These are phyloP conservation scores for Cutaneotrichosporon mucoides DNA, from an alignment of 1,284 basidiomycete species.

Conservation along the genomic window DNA sequence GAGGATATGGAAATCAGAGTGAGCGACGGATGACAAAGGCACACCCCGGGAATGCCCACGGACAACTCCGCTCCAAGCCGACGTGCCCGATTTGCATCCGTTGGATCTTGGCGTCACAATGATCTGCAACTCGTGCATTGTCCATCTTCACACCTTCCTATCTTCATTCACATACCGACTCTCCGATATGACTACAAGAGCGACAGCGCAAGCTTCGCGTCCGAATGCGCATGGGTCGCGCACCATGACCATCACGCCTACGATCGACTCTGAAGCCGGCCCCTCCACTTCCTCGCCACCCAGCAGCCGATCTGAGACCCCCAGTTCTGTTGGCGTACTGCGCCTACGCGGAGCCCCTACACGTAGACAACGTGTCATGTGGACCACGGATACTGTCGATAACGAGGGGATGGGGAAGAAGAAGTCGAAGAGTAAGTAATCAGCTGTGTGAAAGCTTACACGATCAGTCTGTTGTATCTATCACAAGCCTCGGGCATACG, in stretches of 20 bases:
- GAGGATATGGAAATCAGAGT: no score
- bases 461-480: conserved; percentile 54
- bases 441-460: not conserved
- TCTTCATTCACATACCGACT: no score
- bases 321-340: conserved; percentile 33
- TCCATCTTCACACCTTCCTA: conserved; percentile 44
- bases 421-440: conserved; percentile 51
- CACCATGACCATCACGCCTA: conserved; percentile 27
- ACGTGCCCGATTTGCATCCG: not conserved
- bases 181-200: conserved; percentile 47
- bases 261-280: conserved; percentile 16
- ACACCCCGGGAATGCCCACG: not conserved
- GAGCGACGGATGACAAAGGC: not conserved
- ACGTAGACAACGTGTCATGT: conserved; percentile 43
- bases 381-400: conserved; percentile 50
- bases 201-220: conserved; percentile 32
- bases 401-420: conserved; percentile 52
- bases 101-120: no score
- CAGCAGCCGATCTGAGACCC: conserved; percentile 10
- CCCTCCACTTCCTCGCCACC: conserved; percentile 9
- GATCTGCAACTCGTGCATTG: no score
- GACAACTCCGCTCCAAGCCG: not conserved
- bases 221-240: conserved; percentile 26
- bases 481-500: conserved; percentile 50
- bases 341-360: conserved; percentile 43